Conservation (phyloP, 495 filamentous ascomycete species). For the Hypomontagnella submonticulosa region DNA sequence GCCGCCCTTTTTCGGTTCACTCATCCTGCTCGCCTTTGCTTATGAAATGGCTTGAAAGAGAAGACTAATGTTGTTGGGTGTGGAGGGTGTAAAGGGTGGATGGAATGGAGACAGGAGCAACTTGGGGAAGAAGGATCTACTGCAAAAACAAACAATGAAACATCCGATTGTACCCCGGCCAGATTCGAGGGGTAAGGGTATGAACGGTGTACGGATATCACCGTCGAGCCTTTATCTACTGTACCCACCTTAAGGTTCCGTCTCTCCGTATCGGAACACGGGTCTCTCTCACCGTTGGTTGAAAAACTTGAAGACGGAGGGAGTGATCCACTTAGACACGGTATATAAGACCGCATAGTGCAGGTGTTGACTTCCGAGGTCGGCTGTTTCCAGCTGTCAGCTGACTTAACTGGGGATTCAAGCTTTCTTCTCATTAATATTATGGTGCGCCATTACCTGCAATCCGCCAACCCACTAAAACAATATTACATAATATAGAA, state of each 20-base stretch:
- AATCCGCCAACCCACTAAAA: too few species aligned
- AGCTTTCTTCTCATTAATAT: too few species aligned
- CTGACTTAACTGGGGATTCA: conserved; percentile 4
- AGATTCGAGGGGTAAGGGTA: conserved; percentile 26
- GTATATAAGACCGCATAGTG: not conserved
- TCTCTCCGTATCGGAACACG: conserved; percentile 1
- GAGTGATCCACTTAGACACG: not conserved
- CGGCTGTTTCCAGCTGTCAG: conserved; percentile 34
- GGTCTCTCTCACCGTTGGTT: conserved; percentile 9
- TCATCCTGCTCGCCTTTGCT: conserved; percentile 12
- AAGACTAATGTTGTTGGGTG: not conserved
- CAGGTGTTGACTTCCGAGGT: conserved; percentile 22
- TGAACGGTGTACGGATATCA: conserved; percentile 9
- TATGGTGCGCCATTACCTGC: too few species aligned
- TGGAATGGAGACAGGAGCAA: not conserved
- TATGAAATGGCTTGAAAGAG: not conserved
- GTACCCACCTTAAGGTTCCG: not conserved
- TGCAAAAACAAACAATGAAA: conserved; percentile 10
- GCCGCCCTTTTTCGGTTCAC: conserved; percentile 23
- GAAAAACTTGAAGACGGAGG: conserved; percentile 4
- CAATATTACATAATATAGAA: too few species aligned
- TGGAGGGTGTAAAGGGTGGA: not conserved
- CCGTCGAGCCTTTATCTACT: not conserved
- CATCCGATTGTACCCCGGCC: conserved; percentile 15
- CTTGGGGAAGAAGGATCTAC: not conserved